Conservation (phyloP, 2,329 filamentous ascomycete species). For the Exophiala alcalophila region DNA sequence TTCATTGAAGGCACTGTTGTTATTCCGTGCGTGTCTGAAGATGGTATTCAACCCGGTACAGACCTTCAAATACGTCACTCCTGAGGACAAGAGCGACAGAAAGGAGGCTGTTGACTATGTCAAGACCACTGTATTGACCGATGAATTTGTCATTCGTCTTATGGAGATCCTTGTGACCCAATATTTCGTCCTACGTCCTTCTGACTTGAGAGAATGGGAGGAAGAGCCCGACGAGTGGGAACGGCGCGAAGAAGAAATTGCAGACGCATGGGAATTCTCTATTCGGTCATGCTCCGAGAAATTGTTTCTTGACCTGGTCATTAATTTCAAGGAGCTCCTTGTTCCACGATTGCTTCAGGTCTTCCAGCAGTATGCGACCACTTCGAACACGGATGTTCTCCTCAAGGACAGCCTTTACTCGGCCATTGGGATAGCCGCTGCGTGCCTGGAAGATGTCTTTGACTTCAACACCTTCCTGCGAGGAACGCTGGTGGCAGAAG, state of each 20-base stretch:
- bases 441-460: slow-evolving; percentile 68
- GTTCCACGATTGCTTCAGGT: slow-evolving; percentile 76
- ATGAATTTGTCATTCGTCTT: slow-evolving; percentile 73
- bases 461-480: slow-evolving; percentile 81
- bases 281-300: slow-evolving; percentile 91
- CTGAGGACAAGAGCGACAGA: slow-evolving; percentile 73
- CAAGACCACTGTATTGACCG: slow-evolving; percentile 70
- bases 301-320: slow-evolving; percentile 85
- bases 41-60: slow-evolving; percentile 79
- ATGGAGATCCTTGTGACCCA: slow-evolving; percentile 81
- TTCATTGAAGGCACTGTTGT: slow-evolving; percentile 75
- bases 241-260: slow-evolving; percentile 77
- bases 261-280: slow-evolving; percentile 87
- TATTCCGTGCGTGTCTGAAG: slow-evolving; percentile 77
- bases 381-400: slow-evolving; percentile 66
- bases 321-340: slow-evolving; percentile 80
- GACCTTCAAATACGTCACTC: slow-evolving; percentile 77
- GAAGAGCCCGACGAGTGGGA: slow-evolving; percentile 96
- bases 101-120: slow-evolving; percentile 65
- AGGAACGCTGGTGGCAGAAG: slow-evolving; percentile 72
- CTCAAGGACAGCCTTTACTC: slow-evolving; percentile 94
- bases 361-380: slow-evolving; percentile 73
- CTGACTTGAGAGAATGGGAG: slow-evolving; percentile 87
- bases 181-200: slow-evolving; percentile 81
- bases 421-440: slow-evolving; percentile 80